phyloP scores from a whole-genome alignment of 2,329 filamentous ascomycete genomes.

The Calonectria ilicicola region DNA sequence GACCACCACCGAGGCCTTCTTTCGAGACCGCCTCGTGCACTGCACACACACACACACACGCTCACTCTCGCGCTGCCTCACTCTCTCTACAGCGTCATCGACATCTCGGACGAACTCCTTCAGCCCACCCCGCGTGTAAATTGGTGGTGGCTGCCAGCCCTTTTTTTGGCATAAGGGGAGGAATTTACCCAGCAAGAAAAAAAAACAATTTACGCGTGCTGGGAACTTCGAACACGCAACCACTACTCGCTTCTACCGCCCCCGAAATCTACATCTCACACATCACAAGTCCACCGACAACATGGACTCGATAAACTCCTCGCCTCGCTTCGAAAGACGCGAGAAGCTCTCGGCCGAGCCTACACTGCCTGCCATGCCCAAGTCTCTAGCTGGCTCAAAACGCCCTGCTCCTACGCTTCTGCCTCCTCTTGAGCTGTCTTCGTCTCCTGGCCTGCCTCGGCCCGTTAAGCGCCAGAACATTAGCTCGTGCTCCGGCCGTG shows the following conservation, averaged over 20 bases:
- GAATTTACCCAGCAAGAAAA: not conserved
- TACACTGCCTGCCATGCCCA: conserved; percentile 45
- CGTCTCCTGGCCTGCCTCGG: conserved; percentile 78
- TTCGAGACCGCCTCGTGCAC: conserved; percentile 12
- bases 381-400: conserved; percentile 63
- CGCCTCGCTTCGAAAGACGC: conserved; percentile 42
- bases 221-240: conserved; percentile 9
- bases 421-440: conserved; percentile 86
- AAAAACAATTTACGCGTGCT: conserved; percentile 10
- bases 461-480: conserved; percentile 75
- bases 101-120: not conserved
- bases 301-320: conserved; percentile 53
- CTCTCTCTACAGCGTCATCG: not conserved
- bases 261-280: not conserved
- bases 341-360: conserved; percentile 47
- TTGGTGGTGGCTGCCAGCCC: conserved; percentile 1
- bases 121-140: conserved; percentile 6
- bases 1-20: not conserved
- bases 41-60: not conserved
- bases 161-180: conserved; percentile 17
- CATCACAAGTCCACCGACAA: not conserved
- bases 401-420: conserved; percentile 76
- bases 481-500: conserved; percentile 48
- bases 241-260: not conserved
- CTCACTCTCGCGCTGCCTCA: not conserved